Evolutionary conservation across 306 rosid genomes (phyloP).

Genomic region (Castanospermum australe): DNA sequence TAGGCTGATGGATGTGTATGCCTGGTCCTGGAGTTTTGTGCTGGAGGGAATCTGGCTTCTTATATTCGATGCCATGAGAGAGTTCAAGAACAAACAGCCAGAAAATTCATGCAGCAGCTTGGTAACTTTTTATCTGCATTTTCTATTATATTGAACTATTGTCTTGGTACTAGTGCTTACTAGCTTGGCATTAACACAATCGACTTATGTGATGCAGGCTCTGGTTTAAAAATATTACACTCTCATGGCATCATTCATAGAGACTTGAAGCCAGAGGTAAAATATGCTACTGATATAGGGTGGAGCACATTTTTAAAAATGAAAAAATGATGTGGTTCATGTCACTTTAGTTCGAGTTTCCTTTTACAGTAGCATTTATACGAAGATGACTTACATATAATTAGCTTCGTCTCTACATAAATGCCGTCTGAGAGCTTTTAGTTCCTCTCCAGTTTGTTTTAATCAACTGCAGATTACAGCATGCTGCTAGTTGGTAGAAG

Average conservation of each 20-base stretch:
- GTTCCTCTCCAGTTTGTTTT: neutral
- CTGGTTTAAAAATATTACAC: slow-evolving; percentile 47
- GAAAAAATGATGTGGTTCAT: neutral
- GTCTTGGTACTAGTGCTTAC: neutral
- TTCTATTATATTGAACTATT: neutral
- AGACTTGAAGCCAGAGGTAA: slow-evolving; percentile 72
- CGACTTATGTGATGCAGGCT: slow-evolving; percentile 36
- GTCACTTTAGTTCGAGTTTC: neutral
- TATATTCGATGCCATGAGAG: slow-evolving; percentile 52
- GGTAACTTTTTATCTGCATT: slow-evolving; percentile 39
- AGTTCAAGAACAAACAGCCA: slow-evolving; percentile 49
- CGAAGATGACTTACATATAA: neutral
- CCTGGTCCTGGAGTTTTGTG: slow-evolving; percentile 62
- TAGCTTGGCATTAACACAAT: neutral
- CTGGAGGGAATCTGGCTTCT: slow-evolving; percentile 60
- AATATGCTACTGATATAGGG: neutral
- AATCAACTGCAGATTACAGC: neutral
- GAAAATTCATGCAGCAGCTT: slow-evolving; percentile 64
- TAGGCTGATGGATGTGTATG: slow-evolving; percentile 50
- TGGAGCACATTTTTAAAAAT: neutral
- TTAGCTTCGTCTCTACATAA: neutral
- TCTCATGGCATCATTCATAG: slow-evolving; percentile 53
- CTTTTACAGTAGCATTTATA: neutral
- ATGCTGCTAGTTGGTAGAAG: neutral
- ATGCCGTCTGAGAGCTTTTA: neutral